Evolutionary conservation across 352 stramenopile species (phyloP).

Genomic region (Globisporangium echinulatum): DNA sequence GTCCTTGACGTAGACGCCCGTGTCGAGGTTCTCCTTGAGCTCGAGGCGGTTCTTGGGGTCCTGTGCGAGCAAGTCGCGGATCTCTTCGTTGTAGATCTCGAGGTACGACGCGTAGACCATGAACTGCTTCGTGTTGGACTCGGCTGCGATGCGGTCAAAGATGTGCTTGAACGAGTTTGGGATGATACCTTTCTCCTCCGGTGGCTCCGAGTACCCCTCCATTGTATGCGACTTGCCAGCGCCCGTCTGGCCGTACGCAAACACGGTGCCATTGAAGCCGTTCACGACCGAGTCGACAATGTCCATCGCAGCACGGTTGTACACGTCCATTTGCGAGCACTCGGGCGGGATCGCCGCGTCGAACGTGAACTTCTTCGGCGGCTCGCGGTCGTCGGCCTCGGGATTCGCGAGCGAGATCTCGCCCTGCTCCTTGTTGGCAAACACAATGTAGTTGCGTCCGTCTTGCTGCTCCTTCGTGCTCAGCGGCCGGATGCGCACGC

Average conservation of each 20-base stretch:
- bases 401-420: constrained; percentile 89
- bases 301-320: constrained; percentile 81
- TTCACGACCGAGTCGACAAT: constrained; percentile 75
- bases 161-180: constrained; percentile 88
- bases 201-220: constrained; percentile 71
- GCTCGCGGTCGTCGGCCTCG: constrained; percentile 48
- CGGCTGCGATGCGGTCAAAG: constrained; percentile 79
- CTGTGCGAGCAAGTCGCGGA: constrained; percentile 86
- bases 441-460: constrained; percentile 70
- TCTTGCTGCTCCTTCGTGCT: constrained; percentile 94
- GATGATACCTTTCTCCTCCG: constrained; percentile 81
- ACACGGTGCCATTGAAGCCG: constrained; percentile 12
- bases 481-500: constrained; percentile 94
- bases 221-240: constrained; percentile 87
- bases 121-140: constrained; percentile 91
- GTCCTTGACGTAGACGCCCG: constrained; percentile 88
- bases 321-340: constrained; percentile 93
- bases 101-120: constrained; percentile 92
- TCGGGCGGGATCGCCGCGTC: constrained; percentile 93
- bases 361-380: constrained; percentile 95
- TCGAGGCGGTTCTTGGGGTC: constrained; percentile 72
- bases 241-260: constrained; percentile 44
- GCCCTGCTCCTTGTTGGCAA: constrained; percentile 85
- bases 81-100: constrained; percentile 95
- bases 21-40: constrained; percentile 89